Conservation (phyloP, 2,329 filamentous ascomycete genomes). For the Magnaporthiopsis incrustans region DNA sequence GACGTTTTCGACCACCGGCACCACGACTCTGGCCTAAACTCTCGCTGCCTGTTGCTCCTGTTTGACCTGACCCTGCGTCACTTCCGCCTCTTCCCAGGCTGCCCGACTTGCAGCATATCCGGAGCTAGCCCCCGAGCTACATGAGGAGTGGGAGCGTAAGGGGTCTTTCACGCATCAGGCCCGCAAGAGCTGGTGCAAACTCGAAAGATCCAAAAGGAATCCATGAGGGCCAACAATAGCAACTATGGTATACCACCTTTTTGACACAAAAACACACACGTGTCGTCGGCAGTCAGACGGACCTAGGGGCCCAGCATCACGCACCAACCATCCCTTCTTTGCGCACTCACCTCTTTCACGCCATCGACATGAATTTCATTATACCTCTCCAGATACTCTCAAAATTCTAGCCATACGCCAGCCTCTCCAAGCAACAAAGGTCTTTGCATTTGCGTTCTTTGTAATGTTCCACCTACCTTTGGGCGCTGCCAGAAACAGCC, state of each 20-base stretch:
- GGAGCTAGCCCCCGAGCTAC: constrained; percentile 40
- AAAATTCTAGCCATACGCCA: no score
- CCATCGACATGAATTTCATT: no score
- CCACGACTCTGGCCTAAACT: constrained; percentile 31
- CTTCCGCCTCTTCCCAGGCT: background rate
- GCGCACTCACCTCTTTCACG: no score
- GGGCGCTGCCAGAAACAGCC: no score
- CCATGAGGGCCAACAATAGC: background rate
- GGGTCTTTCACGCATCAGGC: constrained; percentile 18
- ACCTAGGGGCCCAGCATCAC: no score
- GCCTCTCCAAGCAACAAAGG: no score
- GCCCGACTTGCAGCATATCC: constrained; percentile 42
- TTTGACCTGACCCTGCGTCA: background rate
- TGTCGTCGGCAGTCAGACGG: no score
- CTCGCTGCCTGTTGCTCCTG: background rate
- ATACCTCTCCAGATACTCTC: no score
- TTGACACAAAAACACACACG: background rate
- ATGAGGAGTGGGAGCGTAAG: constrained; percentile 36
- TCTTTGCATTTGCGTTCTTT: no score
- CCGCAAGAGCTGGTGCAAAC: constrained; percentile 28
- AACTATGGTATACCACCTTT: background rate
- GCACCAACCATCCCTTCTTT: no score
- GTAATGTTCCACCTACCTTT: no score
- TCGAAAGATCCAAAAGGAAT: constrained; percentile 35
- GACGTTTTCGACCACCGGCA: constrained; percentile 42